Base-by-base conservation (phyloP, 73 alveolate genomes). In the Paramecium primaurelia region DNA sequence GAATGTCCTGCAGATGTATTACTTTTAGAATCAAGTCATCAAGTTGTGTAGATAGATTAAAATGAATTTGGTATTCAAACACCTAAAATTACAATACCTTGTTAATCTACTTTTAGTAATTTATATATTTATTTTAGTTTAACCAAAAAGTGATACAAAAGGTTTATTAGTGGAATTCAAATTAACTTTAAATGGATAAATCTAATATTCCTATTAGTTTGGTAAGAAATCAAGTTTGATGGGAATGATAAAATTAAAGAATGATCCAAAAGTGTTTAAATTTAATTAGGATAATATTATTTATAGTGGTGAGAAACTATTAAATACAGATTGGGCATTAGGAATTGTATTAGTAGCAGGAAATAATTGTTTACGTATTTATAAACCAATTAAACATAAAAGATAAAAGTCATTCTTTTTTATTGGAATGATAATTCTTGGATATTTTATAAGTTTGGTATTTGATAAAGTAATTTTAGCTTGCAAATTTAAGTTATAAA, bases 1-100 rank as follows among this genome's bases (percentile, higher is more conserved):
- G 75, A 42, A n/a, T 80, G 77, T n/a, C 91, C 91, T 44, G 91
- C 91, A 18, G 91, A 80, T 80, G 71, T 80, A 49, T 64, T 80
- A 3, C 37, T 80, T 45, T 36, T 80, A 11, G 91, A 80, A 26
- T 22, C 77, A 1, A 45, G 77, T 64, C 32, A 40, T n/a, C 75
- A 34, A 6, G 6, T 40, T 10, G 73, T 80, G 6, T 32, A 25
- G 8, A 28, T 80, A 11, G 73, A 47, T 80, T 40, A 80, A 47
- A 42, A 49, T 25, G 58, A 80, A 10, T 80, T 80, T 45, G 71
- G 91, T 2, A 28, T 26, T 45, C 6, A 59, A 32, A 34, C 22
- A 45, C 47, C 75, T 40, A 42, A 80, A 80, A 45, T 26, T 10
- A 45, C 32, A 25, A 22, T 45, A 1, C 91, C 91, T 10, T 80